A percentile compares a stretch with the other conserved stretches of the same genome.
Conservation (phyloP, 352 stramenopile species). For the Phytopythium ostracodes region DNA sequence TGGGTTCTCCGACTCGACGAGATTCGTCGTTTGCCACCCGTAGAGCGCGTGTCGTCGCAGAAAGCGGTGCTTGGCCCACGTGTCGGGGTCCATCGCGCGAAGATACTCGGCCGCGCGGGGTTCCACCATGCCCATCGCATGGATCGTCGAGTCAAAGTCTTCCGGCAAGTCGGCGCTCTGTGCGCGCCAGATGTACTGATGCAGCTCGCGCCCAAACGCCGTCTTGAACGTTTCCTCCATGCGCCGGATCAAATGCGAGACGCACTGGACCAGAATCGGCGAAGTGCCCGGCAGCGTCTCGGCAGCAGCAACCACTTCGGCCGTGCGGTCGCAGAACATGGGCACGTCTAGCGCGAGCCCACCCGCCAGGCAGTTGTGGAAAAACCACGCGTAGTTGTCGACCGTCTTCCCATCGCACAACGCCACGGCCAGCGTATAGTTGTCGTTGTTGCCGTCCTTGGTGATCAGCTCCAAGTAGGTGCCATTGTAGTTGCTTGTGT, state of each 20-base stretch:
- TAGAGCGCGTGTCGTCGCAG: conserved; percentile 29
- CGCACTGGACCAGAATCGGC: conserved; percentile 39
- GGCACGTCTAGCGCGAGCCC: conserved; percentile 28
- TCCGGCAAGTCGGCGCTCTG: conserved; percentile 26
- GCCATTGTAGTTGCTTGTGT: conserved; percentile 34
- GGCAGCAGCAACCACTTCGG: conserved; percentile 20
- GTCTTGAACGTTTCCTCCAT: conserved; percentile 30
- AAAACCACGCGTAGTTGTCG: conserved; percentile 43
- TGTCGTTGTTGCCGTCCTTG: conserved; percentile 38
- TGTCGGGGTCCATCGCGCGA: conserved; percentile 19
- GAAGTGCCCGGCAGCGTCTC: conserved; percentile 22
- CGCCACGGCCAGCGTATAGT: conserved; percentile 26
- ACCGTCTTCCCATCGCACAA: conserved; percentile 26
- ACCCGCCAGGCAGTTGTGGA: conserved; percentile 24
- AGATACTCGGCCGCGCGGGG: conserved; percentile 18
- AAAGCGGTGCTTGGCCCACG: conserved; percentile 41
- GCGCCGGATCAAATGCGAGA: conserved; percentile 19
- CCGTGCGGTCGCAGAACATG: conserved; percentile 32
- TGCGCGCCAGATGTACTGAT: conserved; percentile 21
- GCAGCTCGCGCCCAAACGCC: conserved; percentile 14
- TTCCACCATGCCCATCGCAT: conserved; percentile 13
- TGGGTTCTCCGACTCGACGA: conserved; percentile 19
- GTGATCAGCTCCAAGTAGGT: conserved; percentile 31
- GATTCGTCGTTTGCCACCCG: conserved; percentile 28
- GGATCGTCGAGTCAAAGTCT: conserved; percentile 26